Evolutionary conservation across 2,329 filamentous ascomycete species (phyloP), one percentile per base, ranked within the genome.

Genomic region (Teratosphaeria gauchensis): DNA sequence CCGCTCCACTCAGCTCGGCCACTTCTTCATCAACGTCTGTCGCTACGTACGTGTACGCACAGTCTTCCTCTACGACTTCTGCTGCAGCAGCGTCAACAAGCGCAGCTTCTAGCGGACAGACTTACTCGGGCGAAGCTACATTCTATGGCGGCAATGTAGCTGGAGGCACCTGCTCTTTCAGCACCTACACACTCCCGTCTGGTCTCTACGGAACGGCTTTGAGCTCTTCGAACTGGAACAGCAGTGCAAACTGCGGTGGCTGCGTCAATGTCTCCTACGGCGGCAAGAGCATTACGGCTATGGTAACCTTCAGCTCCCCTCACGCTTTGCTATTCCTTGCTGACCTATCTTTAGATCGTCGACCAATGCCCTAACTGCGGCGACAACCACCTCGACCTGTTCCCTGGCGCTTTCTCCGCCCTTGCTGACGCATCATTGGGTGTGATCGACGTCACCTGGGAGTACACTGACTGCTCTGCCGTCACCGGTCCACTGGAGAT

Each of bases 91-190:
- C 35, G 14, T 42, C 35, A n/a, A 48, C 42, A 48, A 7, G 19
- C n/a, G 42, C 19, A 48, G 16, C 42, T 21, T 48, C 42, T n/a
- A 48, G n/a, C 19, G 42, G 42, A 19, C n/a, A 48, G n/a, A 48
- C 19, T n/a, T 48, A 48, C 42, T 63, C 64, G 48, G 66, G 64
- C 54, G 32, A 64, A 35, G 64, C 65, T 9, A 67, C 64, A 28
- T 66, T 59, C 58, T 67, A 69, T 56, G 66, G 66, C 38, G 67
- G 67, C 46, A 68, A 69, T 35, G 62, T 84, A 1, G 70, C 72
- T 4, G 84, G 84, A 46, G 85, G 85, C 62, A 79, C 77, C 59
- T 89, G 85, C 72, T 83, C 80, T 11, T 87, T 88, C 75, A 76
- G 77, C 8, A 81, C 78, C 56, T 87, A 87, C 74, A 84, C 78